Evolutionary conservation across 495 filamentous ascomycete species (phyloP).

Genomic region (Tuber magnatum): DNA sequence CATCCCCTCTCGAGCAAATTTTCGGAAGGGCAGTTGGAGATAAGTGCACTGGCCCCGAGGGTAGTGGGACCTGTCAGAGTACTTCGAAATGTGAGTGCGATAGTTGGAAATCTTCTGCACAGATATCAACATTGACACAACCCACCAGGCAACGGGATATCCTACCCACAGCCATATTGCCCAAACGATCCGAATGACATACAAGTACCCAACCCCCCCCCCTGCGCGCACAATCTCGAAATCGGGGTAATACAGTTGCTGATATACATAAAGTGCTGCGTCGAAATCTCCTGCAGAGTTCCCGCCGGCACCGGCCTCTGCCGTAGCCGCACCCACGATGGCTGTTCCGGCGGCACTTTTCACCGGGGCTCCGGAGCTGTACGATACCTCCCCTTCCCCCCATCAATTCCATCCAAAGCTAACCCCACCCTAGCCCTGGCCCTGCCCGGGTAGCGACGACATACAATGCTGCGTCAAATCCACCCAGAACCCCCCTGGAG

Average conservation of each 20-base stretch:
- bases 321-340: not conserved
- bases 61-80: not conserved
- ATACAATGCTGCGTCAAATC: constrained; percentile 17
- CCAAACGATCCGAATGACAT: not conserved
- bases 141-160: not conserved
- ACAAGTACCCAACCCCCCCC: not conserved
- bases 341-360: constrained; percentile 12
- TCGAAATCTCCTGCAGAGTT: constrained; percentile 12
- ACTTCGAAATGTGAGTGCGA: constrained; percentile 1
- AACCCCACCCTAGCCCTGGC: constrained; percentile 5
- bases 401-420: not conserved
- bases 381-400: not conserved
- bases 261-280: constrained; percentile 3
- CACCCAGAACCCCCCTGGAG: too few species aligned
- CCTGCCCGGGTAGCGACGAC: constrained; percentile 11
- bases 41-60: constrained; percentile 2
- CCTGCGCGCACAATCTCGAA: not conserved
- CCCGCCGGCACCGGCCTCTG: constrained; percentile 1
- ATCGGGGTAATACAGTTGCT: not conserved
- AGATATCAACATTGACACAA: not conserved
- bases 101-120: not conserved
- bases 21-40: constrained; percentile 5
- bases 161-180: not conserved
- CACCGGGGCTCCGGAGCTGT: not conserved
- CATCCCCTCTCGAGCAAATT: constrained; percentile 9